Evolutionary conservation across 768 basidiomycete species (phyloP).

Genomic region (Rhodotorula paludigena): DNA sequence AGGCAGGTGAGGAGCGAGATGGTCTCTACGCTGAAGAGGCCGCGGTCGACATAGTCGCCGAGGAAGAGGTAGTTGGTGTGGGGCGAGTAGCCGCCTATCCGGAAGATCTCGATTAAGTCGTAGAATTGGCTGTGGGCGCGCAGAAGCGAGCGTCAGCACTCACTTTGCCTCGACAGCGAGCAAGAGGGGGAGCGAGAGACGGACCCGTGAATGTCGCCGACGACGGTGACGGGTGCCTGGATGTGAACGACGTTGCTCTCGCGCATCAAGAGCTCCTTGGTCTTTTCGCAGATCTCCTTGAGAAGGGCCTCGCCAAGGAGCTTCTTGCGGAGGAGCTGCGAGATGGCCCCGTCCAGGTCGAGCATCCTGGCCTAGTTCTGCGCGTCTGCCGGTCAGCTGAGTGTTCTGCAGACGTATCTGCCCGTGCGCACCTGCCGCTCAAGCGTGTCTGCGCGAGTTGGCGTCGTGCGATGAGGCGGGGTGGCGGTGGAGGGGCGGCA

Average conservation of each 20-base stretch:
- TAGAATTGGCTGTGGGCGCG: conserved; percentile 78
- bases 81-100: conserved; percentile 94
- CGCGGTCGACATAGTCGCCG: conserved; percentile 97
- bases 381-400: neutral
- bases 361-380: no score
- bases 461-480: no score
- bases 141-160: neutral
- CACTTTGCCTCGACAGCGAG: neutral
- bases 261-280: conserved; percentile 97
- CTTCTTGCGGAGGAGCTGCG: conserved; percentile 52
- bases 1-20: conserved; percentile 94
- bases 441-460: no score
- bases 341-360: conserved; percentile 39
- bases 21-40: conserved; percentile 95
- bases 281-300: conserved; percentile 98
- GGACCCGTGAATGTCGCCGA: conserved; percentile 98
- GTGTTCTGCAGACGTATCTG: neutral
- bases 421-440: no score
- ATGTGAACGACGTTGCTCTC: conserved; percentile 99
- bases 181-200: conserved; percentile 42
- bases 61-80: conserved; percentile 98
- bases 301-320: conserved; percentile 88
- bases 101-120: conserved; percentile 97
- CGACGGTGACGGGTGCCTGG: conserved; percentile 92
- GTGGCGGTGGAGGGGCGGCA: no score